Percentiles rank a stretch among this genome's conserved stretches.
Evolutionary conservation across 1,284 basidiomycete species (phyloP).

Genomic region (Apiotrichum siamense): DNA sequence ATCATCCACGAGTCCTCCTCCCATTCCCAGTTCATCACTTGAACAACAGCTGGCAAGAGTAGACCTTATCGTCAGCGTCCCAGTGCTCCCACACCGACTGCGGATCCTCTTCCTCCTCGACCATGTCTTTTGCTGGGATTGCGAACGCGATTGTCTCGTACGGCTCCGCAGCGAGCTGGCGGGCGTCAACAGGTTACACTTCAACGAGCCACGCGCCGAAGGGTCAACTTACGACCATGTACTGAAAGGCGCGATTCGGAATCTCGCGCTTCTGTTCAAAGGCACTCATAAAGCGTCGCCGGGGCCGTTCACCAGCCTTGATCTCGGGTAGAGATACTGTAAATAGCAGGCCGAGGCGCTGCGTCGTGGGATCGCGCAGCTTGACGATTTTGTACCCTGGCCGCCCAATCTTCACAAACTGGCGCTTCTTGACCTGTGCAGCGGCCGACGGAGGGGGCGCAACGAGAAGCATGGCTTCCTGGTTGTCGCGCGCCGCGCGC

Average conservation of each 20-base stretch:
- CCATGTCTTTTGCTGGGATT: slow-evolving; percentile 94
- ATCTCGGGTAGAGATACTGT: slow-evolving; percentile 91
- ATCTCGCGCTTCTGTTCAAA: slow-evolving; percentile 97
- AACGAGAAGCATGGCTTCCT: slow-evolving; percentile 84
- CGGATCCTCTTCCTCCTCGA: slow-evolving; percentile 69
- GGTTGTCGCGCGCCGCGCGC: slow-evolving; percentile 89
- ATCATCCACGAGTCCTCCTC: no score
- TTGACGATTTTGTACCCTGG: slow-evolving; percentile 60
- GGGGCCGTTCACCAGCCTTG: slow-evolving; percentile 74
- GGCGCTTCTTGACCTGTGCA: slow-evolving; percentile 69
- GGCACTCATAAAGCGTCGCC: slow-evolving; percentile 92
- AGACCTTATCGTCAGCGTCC: slow-evolving; percentile 94
- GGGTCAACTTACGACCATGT: slow-evolving; percentile 71
- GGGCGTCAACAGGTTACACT: not conserved
- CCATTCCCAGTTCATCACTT: slow-evolving; percentile 23
- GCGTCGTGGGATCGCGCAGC: slow-evolving; percentile 49
- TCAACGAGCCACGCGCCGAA: not conserved
- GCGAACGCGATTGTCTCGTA: slow-evolving; percentile 99
- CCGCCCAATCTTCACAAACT: slow-evolving; percentile 94
- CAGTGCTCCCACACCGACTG: slow-evolving; percentile 93
- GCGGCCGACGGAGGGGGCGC: slow-evolving; percentile 59
- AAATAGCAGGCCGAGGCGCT: slow-evolving; percentile 80
- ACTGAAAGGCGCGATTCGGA: slow-evolving; percentile 93
- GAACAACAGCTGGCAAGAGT: slow-evolving; percentile 93
- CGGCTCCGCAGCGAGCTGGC: slow-evolving; percentile 91